phyloP scores from a whole-genome alignment of 768 basidiomycete species.

The Galerina sulciceps region DNA sequence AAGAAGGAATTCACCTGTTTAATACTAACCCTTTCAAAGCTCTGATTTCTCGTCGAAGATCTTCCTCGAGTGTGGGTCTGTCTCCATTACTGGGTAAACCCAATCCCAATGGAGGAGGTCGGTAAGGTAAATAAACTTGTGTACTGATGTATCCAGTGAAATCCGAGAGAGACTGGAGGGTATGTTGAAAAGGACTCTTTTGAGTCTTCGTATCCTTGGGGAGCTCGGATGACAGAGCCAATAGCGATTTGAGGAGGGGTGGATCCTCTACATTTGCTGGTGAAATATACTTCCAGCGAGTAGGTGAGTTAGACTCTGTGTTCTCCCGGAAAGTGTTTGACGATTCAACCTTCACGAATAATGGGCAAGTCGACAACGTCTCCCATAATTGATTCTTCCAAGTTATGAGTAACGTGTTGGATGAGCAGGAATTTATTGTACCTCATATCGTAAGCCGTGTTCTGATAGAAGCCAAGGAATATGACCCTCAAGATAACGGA shows the following conservation, averaged over 20 bases:
- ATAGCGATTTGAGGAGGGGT: slow-evolving; percentile 40
- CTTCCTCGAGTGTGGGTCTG: slow-evolving; percentile 59
- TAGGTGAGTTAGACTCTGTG: slow-evolving; percentile 17
- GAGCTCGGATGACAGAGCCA: slow-evolving; percentile 37
- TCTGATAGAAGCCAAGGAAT: slow-evolving; percentile 61
- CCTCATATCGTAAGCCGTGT: slow-evolving; percentile 59
- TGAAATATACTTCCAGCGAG: slow-evolving; percentile 44
- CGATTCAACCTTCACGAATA: slow-evolving; percentile 47
- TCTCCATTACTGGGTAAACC: slow-evolving; percentile 30
- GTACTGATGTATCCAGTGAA: slow-evolving; percentile 82
- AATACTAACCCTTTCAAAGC: slow-evolving; percentile 80
- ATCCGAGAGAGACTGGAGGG: slow-evolving; percentile 67
- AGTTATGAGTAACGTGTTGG: neutral
- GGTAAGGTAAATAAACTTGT: slow-evolving; percentile 65
- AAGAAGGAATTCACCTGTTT: slow-evolving; percentile 55
- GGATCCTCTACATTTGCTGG: slow-evolving; percentile 38
- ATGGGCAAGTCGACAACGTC: slow-evolving; percentile 53
- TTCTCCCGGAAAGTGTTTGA: slow-evolving; percentile 21
- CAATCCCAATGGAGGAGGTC: slow-evolving; percentile 29
- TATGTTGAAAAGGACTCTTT: slow-evolving; percentile 55
- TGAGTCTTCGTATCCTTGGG: slow-evolving; percentile 34
- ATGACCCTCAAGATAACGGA: slow-evolving; percentile 57
- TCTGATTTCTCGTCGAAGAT: slow-evolving; percentile 72
- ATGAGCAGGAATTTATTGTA: slow-evolving; percentile 27
- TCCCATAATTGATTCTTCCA: slow-evolving; percentile 61